A percentile compares a stretch with the other conserved stretches of the same genome.
Conservation (phyloP, 2,329 filamentous ascomycete species). For the Neobulgaria alba region DNA sequence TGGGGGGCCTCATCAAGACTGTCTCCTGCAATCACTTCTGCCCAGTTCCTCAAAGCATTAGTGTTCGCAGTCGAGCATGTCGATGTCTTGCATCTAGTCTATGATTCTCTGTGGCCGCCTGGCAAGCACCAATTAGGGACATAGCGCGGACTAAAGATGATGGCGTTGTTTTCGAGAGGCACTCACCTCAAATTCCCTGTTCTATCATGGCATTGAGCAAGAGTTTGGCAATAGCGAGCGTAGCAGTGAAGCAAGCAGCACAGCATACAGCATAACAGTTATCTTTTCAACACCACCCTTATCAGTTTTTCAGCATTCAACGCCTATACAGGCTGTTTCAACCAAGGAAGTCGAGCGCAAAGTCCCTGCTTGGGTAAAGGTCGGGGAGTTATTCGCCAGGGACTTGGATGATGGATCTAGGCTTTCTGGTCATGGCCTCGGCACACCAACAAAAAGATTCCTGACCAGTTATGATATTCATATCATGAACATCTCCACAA, state of each 20-base stretch:
- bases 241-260: conserved; percentile 39
- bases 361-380: no score
- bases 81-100: conserved; percentile 40
- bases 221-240: conserved; percentile 39
- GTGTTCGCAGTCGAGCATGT: conserved; percentile 50
- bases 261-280: conserved; percentile 19
- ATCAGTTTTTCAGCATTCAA: no score
- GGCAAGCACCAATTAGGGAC: conserved; percentile 41
- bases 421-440: no score
- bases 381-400: no score
- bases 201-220: neutral
- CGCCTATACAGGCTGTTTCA: no score
- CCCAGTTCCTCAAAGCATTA: conserved; percentile 27
- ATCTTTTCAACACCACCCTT: no score
- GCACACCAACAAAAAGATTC: no score
- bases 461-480: no score
- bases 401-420: no score
- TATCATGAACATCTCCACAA: no score
- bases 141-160: conserved; percentile 28
- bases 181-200: conserved; percentile 17
- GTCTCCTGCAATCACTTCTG: conserved; percentile 34
- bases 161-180: conserved; percentile 13
- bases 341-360: no score
- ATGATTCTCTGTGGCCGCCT: conserved; percentile 38
- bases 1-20: conserved; percentile 20